Evolutionary conservation across 2,329 filamentous ascomycete species (phyloP).

Genomic region (Davidsoniella virescens): DNA sequence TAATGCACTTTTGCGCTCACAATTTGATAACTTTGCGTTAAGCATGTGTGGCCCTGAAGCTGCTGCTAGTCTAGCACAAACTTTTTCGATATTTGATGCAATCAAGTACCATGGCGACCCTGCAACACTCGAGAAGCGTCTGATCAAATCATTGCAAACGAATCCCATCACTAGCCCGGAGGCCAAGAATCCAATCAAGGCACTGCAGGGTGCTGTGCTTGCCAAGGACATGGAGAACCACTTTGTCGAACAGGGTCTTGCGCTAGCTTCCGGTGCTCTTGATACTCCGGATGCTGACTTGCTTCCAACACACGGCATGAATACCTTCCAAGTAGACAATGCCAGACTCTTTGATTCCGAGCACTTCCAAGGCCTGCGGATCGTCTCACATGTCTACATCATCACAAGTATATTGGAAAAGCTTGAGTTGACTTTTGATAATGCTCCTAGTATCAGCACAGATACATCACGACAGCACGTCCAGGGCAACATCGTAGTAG

Average conservation of each 20-base stretch:
- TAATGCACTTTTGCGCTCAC: constrained; percentile 65
- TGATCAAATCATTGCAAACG: constrained; percentile 45
- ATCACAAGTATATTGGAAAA: constrained; percentile 52
- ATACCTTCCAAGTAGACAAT: constrained; percentile 22
- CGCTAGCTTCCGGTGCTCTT: constrained; percentile 22
- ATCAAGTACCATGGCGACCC: constrained; percentile 44
- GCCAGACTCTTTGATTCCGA: constrained; percentile 36
- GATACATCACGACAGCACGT: constrained; percentile 22
- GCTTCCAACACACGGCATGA: constrained; percentile 16
- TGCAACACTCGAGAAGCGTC: constrained; percentile 33
- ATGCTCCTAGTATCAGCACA: not conserved
- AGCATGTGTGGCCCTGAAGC: constrained; percentile 36
- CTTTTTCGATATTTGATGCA: constrained; percentile 48
- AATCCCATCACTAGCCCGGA: constrained; percentile 40
- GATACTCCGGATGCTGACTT: constrained; percentile 22
- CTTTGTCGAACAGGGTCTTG: constrained; percentile 41
- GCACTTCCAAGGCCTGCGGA: constrained; percentile 48
- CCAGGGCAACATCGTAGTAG: constrained; percentile 61
- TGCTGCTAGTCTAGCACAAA: constrained; percentile 36
- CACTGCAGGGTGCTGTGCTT: constrained; percentile 61
- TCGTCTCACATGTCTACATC: constrained; percentile 49
- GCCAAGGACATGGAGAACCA: constrained; percentile 42
- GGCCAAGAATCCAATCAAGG: constrained; percentile 50
- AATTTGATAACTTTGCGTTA: constrained; percentile 59
- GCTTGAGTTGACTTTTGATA: constrained; percentile 22